Percentiles rank a stretch among this genome's conserved stretches.
Conservation (phyloP, 2,329 filamentous ascomycete genomes). For the Aspergillus carbonarius region DNA sequence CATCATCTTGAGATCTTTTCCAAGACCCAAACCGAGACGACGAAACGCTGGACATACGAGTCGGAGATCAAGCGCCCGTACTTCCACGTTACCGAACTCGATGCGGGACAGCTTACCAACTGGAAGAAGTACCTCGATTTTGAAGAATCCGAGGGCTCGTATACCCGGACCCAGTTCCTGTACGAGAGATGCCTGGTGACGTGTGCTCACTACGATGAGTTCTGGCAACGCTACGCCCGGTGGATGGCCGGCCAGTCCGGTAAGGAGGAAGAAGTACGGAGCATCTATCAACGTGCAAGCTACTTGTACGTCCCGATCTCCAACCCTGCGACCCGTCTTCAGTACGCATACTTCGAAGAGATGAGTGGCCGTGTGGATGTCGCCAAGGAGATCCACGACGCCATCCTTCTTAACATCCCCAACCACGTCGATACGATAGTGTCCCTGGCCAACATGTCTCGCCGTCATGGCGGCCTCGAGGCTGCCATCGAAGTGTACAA, state of each 20-base stretch:
- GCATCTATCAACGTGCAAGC: conserved; percentile 85
- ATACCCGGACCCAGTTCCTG: conserved; percentile 71
- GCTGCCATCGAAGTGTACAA: conserved; percentile 83
- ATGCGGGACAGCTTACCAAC: conserved; percentile 78
- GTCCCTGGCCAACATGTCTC: conserved; percentile 81
- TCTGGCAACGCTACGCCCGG: conserved; percentile 94
- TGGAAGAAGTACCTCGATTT: conserved; percentile 98
- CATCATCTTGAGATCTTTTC: conserved; percentile 80
- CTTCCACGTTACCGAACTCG: conserved; percentile 92
- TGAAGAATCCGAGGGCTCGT: conserved; percentile 82
- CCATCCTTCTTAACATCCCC: conserved; percentile 73
- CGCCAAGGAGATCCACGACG: conserved; percentile 79
- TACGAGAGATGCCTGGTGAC: conserved; percentile 94
- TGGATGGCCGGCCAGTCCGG: conserved; percentile 83
- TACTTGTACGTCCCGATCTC: conserved; percentile 85
- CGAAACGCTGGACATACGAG: conserved; percentile 92
- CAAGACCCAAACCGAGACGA: conserved; percentile 80
- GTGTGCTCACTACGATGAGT: conserved; percentile 93
- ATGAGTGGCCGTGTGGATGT: conserved; percentile 72
- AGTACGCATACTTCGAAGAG: conserved; percentile 95
- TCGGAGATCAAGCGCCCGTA: conserved; percentile 93
- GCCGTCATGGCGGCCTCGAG: conserved; percentile 78
- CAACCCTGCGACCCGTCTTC: conserved; percentile 76
- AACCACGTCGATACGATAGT: conserved; percentile 84
- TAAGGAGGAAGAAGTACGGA: conserved; percentile 86